These are phyloP conservation scores for Dactylellina cionopaga DNA, from an alignment of 2,329 filamentous ascomycete species.

Conservation along the genomic window DNA sequence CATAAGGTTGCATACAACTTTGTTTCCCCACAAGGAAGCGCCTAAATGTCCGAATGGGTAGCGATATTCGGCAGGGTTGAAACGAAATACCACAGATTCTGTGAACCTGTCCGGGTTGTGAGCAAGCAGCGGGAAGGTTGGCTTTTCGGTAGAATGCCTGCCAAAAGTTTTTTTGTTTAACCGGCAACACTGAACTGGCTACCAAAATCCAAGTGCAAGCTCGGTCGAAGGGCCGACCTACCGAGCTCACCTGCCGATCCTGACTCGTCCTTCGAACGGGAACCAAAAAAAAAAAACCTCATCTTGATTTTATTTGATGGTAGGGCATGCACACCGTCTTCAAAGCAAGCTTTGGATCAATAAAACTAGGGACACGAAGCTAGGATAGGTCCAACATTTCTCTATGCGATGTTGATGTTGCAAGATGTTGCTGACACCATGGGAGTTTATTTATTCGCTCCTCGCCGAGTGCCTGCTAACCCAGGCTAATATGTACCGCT, in stretches of 20 bases:
- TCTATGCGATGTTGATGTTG: no score
- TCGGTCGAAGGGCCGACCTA: slow-evolving; percentile 41
- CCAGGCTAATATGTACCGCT: not conserved
- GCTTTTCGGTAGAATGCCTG: slow-evolving; percentile 34
- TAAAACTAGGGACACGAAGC: no score
- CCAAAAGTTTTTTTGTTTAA: slow-evolving; percentile 15
- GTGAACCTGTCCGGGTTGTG: slow-evolving; percentile 18
- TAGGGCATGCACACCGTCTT: no score
- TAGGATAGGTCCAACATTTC: no score
- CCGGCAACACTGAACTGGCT: slow-evolving; percentile 4
- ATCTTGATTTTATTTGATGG: not conserved
- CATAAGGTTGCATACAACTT: slow-evolving; percentile 16
- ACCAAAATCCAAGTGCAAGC: not conserved
- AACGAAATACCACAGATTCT: slow-evolving; percentile 9
- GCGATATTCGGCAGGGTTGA: slow-evolving; percentile 15
- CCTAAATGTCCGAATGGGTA: slow-evolving; percentile 22
- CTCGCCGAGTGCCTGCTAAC: no score
- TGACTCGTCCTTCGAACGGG: slow-evolving; percentile 11
- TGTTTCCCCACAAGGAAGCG: slow-evolving; percentile 21
- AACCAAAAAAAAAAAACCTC: slow-evolving; percentile 24
- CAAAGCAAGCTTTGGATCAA: no score
- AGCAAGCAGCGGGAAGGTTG: slow-evolving; percentile 33
- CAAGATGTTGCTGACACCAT: no score
- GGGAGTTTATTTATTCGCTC: no score
- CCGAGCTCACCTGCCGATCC: slow-evolving; percentile 33